phyloP scores from a whole-genome alignment of 352 stramenopile genomes.

The Bremia lactucae region DNA sequence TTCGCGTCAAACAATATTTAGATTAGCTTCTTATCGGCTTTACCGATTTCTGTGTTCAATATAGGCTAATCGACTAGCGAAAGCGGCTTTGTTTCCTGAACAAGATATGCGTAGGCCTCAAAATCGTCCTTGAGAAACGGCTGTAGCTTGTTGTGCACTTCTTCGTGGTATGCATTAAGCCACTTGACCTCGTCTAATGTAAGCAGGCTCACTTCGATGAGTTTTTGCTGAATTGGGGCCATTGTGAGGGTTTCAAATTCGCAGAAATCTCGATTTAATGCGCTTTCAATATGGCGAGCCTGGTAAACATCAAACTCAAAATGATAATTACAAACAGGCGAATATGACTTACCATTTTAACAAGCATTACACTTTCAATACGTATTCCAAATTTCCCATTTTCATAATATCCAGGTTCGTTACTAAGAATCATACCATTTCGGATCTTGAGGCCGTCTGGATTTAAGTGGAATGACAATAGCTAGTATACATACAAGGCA shows the following conservation, averaged over 20 bases:
- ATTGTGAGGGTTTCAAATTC: conserved; percentile 96
- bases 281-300: conserved; percentile 51
- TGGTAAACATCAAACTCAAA: conserved; percentile 3
- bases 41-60: too few species aligned
- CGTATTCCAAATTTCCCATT: conserved; percentile 96
- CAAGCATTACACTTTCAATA: conserved; percentile 97
- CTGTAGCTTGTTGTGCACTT: conserved; percentile 87
- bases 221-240: conserved; percentile 96
- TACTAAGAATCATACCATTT: conserved; percentile 96
- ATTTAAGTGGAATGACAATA: conserved; percentile 81
- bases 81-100: conserved; percentile 62
- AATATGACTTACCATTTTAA: conserved; percentile 70
- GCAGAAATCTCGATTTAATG: conserved; percentile 84
- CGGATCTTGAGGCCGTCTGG: conserved; percentile 72
- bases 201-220: conserved; percentile 91
- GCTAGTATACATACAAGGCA: conserved; percentile 17
- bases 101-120: conserved; percentile 63
- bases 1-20: too few species aligned
- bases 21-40: too few species aligned
- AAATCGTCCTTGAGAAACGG: conserved; percentile 71
- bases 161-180: conserved; percentile 91
- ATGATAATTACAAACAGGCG: not conserved
- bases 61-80: conserved; percentile 7
- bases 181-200: conserved; percentile 88
- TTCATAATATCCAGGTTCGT: conserved; percentile 98